A percentile compares a stretch with the other conserved stretches of the same genome.
Evolutionary conservation across 202 grass and related monocot genomes (phyloP).

Genomic region (Schoenoplectus triqueter): DNA sequence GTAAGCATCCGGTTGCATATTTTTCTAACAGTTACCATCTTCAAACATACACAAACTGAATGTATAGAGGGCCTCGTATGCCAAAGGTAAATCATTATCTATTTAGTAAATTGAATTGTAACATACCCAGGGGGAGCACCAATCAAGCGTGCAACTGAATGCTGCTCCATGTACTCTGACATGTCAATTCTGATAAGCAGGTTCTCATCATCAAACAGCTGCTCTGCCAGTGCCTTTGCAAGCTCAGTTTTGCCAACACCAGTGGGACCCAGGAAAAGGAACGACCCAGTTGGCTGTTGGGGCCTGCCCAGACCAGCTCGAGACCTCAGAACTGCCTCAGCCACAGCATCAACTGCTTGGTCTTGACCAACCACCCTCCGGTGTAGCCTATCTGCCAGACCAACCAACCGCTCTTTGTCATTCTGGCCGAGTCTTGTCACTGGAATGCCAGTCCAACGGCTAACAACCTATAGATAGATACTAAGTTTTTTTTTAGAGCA

Average conservation of each 20-base stretch:
- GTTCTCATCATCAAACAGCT: slow-evolving; percentile 95
- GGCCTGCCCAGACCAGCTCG: slow-evolving; percentile 82
- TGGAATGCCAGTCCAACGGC: slow-evolving; percentile 87
- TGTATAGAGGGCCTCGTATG: not conserved
- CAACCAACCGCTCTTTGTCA: slow-evolving; percentile 76
- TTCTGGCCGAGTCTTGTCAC: slow-evolving; percentile 93
- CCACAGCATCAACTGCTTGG: slow-evolving; percentile 76
- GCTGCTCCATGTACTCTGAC: slow-evolving; percentile 98
- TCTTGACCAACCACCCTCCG: slow-evolving; percentile 80
- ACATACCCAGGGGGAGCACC: slow-evolving; percentile 91
- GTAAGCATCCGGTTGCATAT: too few relatives aligned
- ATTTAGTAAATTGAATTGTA: not conserved
- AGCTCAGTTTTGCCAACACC: slow-evolving; percentile 96
- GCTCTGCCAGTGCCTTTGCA: slow-evolving; percentile 90
- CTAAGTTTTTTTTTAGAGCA: slow-evolving; percentile 13
- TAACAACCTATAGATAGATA: slow-evolving; percentile 61
- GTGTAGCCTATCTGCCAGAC: slow-evolving; percentile 75
- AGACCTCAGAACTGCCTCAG: slow-evolving; percentile 83
- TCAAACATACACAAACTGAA: not conserved
- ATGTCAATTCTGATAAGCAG: slow-evolving; percentile 91
- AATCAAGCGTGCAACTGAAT: slow-evolving; percentile 81
- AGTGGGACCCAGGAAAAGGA: slow-evolving; percentile 88
- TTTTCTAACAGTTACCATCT: too few relatives aligned
- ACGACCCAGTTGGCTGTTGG: slow-evolving; percentile 88
- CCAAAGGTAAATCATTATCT: not conserved